These are phyloP conservation scores for Casuarina cunninghamiana DNA, from an alignment of 306 rosid genomes.

Conservation along the genomic window DNA sequence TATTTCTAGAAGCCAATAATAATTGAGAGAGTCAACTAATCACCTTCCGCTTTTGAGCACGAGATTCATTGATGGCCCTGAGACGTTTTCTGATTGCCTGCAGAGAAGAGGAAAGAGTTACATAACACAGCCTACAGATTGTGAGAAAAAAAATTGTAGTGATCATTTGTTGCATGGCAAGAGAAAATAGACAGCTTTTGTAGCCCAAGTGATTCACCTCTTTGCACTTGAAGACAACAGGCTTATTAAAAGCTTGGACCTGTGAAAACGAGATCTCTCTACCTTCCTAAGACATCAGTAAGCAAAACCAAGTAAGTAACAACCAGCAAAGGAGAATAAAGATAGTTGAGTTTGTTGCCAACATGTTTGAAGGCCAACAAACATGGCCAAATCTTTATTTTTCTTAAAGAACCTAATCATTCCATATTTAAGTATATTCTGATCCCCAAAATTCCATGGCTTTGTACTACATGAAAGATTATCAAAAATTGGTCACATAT, in stretches of 20 bases:
- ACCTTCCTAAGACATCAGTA: constrained; percentile 65
- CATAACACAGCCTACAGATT: constrained; percentile 10
- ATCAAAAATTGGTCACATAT: not conserved
- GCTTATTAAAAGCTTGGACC: constrained; percentile 56
- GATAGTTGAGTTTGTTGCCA: not conserved
- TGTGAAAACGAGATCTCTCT: constrained; percentile 72
- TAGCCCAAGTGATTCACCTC: constrained; percentile 58
- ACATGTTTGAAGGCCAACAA: not conserved
- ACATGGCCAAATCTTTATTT: not conserved
- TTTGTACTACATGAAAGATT: not conserved
- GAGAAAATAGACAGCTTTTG: constrained; percentile 16
- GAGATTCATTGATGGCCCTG: constrained; percentile 94
- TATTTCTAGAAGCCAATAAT: constrained; percentile 16
- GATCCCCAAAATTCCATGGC: not conserved
- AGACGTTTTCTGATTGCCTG: constrained; percentile 85
- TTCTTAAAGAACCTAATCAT: not conserved
- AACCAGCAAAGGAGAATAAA: not conserved
- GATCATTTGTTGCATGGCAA: too few relatives aligned
- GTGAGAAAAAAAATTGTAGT: too few relatives aligned
- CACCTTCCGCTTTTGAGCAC: constrained; percentile 96
- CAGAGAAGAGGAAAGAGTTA: constrained; percentile 29
- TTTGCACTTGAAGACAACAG: constrained; percentile 64
- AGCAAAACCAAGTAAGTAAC: constrained; percentile 33
- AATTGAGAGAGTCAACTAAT: constrained; percentile 25
- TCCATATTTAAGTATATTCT: not conserved